Conservation (phyloP, 1,284 basidiomycete species). For the Trichosporon asahii region DNA sequence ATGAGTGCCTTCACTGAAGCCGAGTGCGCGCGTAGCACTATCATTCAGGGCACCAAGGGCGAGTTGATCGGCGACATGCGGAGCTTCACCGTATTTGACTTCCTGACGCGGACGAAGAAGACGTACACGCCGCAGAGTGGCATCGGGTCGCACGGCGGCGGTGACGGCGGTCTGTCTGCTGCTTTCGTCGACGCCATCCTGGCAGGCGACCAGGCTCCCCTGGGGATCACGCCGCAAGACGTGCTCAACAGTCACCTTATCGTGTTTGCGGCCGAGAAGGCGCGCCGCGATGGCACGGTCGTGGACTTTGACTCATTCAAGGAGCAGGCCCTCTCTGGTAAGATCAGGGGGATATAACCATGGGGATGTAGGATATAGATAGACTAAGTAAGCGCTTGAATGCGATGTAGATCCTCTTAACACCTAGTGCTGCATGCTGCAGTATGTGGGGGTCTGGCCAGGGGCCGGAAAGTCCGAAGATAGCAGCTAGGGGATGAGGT, state of each 20-base stretch:
- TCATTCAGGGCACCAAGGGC: slow-evolving; percentile 73
- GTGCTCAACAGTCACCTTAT: slow-evolving; percentile 72
- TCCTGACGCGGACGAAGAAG: slow-evolving; percentile 58
- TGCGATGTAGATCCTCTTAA: not conserved
- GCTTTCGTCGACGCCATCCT: slow-evolving; percentile 71
- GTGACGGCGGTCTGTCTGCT: slow-evolving; percentile 67
- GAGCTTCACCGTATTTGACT: slow-evolving; percentile 69
- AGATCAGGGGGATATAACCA: not conserved
- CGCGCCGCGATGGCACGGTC: slow-evolving; percentile 63
- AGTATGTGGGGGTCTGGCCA: not conserved
- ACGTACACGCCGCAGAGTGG: slow-evolving; percentile 59
- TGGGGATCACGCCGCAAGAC: slow-evolving; percentile 64
- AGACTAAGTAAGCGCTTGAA: not conserved
- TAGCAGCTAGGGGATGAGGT: not conserved
- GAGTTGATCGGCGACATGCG: slow-evolving; percentile 79
- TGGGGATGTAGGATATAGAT: not conserved
- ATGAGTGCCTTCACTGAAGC: slow-evolving; percentile 58
- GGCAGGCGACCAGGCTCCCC: slow-evolving; percentile 57
- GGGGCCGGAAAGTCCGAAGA: not conserved
- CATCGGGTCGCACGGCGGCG: slow-evolving; percentile 73
- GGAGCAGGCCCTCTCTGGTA: slow-evolving; percentile 16
- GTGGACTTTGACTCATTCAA: slow-evolving; percentile 56
- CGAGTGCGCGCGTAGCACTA: slow-evolving; percentile 70
- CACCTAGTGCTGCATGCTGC: not conserved
- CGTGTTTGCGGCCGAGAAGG: slow-evolving; percentile 78